Evolutionary conservation across 2,329 filamentous ascomycete genomes (phyloP), one percentile per base, ranked within the genome.

Genomic region (Ophiognomonia clavigignenti-juglandacearum): DNA sequence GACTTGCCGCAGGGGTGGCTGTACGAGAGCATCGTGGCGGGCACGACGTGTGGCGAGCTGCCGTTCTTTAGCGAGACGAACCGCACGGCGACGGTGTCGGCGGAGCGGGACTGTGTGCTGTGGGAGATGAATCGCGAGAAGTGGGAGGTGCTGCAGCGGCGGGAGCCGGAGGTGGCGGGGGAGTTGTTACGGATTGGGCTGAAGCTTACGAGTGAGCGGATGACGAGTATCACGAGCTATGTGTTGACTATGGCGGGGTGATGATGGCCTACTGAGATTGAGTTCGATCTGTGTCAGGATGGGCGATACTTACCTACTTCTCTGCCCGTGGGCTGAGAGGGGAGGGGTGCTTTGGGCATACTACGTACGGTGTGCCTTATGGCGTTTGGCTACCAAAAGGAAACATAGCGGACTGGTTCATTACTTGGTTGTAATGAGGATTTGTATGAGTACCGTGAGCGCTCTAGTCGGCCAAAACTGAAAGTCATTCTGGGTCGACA

Each of bases 61-160:
- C 93, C 93, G 0, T 98, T 98, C 70, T 98, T 98, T 68, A 89
- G 85, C 3, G 88, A 95, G 59, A 97, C 92, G 2, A 75, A 80
- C 43, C 79, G 93, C 16, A 97, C 91, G 4, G 90, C 90, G 2
- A 96, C 87, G 0, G 90, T 95, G 10, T 75, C 83, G 36, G 88
- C 88, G 2, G 91, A 97, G 62, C 78, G 83, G 45, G 84, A 92
- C 56, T 87, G 85, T 52, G 81, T 93, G 1, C 81, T 85, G 6
- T 98, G 93, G 93, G 67, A 85, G 52, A 77, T 98, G 69, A 84
- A 85, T 48, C 69, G 72, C 11, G 78, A 83, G 38, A 75, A 75
- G 43, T 98, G 91, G 88, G 72, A 74, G 44, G 76, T 72, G 58
- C 63, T 97, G 53, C 88, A 95, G 64, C 72, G 72, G 50, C 74